Evolutionary conservation across 2,329 filamentous ascomycete species (phyloP).

Genomic region (Ophiobolus disseminans): DNA sequence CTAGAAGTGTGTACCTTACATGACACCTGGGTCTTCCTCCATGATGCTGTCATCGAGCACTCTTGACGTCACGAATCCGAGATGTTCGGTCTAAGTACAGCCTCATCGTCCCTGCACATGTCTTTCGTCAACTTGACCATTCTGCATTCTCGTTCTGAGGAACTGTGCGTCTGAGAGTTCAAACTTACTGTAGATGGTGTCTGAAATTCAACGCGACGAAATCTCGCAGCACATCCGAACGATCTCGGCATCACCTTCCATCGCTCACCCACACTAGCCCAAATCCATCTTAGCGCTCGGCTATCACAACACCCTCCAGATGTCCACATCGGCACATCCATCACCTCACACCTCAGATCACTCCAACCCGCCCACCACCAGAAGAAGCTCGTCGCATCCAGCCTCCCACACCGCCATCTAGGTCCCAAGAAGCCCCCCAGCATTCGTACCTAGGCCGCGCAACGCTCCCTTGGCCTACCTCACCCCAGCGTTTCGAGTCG

Average conservation of each 20-base stretch:
- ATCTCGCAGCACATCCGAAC: neutral
- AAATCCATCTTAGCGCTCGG: neutral
- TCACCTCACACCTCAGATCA: neutral
- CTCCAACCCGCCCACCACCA: no score
- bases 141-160: neutral
- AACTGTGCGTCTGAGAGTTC: neutral
- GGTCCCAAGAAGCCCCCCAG: neutral
- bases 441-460: constrained; percentile 1
- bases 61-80: constrained; percentile 3
- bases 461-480: constrained; percentile 3
- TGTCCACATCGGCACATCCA: no score
- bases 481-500: constrained; percentile 3
- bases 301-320: no score
- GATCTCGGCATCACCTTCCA: neutral
- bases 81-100: neutral
- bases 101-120: neutral
- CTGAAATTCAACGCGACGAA: neutral
- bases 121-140: neutral
- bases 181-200: neutral
- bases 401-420: no score
- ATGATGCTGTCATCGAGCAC: constrained; percentile 6
- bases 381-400: no score
- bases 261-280: neutral
- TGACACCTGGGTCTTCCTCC: neutral
- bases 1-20: neutral